Percentiles rank a stretch among this genome's conserved stretches.
These are phyloP conservation scores for Tolypocladium nubicola DNA, from an alignment of 2,329 filamentous ascomycete genomes.

Conservation along the genomic window DNA sequence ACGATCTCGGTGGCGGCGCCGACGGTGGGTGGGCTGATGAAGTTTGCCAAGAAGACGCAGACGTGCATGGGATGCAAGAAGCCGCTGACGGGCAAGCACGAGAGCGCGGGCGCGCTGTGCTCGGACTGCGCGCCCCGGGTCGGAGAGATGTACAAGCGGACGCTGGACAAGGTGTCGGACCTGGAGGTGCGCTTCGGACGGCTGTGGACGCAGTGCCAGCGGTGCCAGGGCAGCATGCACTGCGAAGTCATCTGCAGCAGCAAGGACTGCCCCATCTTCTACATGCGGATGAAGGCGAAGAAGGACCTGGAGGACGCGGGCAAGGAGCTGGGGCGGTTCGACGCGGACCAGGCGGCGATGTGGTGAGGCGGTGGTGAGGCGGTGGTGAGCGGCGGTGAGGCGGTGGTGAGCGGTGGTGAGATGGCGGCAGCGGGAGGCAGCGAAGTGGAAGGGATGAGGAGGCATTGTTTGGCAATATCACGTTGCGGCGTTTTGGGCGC, in stretches of 20 bases:
- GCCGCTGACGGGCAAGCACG: conserved; percentile 69
- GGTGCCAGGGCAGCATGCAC: conserved; percentile 96
- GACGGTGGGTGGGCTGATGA: conserved; percentile 89
- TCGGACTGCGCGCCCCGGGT: conserved; percentile 73
- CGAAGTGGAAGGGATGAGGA: conserved; percentile 34
- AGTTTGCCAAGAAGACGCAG: conserved; percentile 94
- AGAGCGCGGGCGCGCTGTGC: conserved; percentile 80
- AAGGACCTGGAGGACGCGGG: conserved; percentile 95
- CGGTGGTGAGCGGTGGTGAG: conserved; percentile 27
- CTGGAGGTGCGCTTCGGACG: conserved; percentile 86
- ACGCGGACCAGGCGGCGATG: conserved; percentile 65
- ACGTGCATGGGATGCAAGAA: conserved; percentile 99
- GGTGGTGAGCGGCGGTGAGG: conserved; percentile 26
- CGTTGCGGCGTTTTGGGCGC: neutral
- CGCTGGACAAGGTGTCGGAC: conserved; percentile 77
- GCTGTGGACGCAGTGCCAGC: conserved; percentile 95
- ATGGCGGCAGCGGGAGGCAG: conserved; percentile 42
- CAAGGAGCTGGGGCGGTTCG: conserved; percentile 82
- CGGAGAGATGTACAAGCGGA: conserved; percentile 89
- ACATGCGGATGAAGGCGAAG: conserved; percentile 99
- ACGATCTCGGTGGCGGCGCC: conserved; percentile 87
- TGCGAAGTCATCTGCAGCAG: conserved; percentile 96
- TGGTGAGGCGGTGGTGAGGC: conserved; percentile 26
- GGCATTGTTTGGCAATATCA: neutral
- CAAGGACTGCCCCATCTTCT: conserved; percentile 97